Base-by-base conservation (phyloP, 2,329 filamentous ascomycete genomes). In the Fusarium sp. region DNA sequence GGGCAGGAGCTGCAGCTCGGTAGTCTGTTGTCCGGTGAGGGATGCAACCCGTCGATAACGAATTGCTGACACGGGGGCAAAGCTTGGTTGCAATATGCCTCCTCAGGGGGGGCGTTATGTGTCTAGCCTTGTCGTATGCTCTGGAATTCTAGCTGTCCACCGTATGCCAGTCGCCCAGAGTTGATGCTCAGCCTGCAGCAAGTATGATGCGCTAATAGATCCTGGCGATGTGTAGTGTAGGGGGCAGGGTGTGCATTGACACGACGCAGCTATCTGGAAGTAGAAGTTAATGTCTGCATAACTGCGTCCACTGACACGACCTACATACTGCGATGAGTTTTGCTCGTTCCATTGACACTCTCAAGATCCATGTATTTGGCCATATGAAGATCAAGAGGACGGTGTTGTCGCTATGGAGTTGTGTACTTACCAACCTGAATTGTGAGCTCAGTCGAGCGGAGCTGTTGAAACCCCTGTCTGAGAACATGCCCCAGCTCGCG, bases 151-250 rank as follows among this genome's bases (percentile, higher is more conserved):
- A 37, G 42, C 30, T 22, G 47, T 61, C 59, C 54, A 66, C 47
- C 42, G 32, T 61, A 54, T 45, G 60, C 29, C 61, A 61, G 30
- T 47, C 60, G 63, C 52, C 52, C 40, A 58, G 47, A 25, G 24
- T 60, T 66, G 61, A 54, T 49, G 37, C 16, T 44, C 42, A 54
- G 40, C 47, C 61, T 61, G 48, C 54, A 61, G 47, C 25, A 42
- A 40, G 48, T 25, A 47, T 66, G 61, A 44, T 66, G 55, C 34
- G 63, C 63, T 61, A 37, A 37, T 37, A 54, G 47, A 30, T 47
- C 42, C 48, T 48, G 54, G 47, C 42, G 59, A 48, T 37, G 52
- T 48, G 42, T 44, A 54, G 58, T 54, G 62, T 13, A 24, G 25
- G 42, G 18, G 32, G 20, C 27, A 62, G 47, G 29, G 44, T 55